phyloP scores from a whole-genome alignment of 2,329 filamentous ascomycete species.

The Calonectria fujianensis region DNA sequence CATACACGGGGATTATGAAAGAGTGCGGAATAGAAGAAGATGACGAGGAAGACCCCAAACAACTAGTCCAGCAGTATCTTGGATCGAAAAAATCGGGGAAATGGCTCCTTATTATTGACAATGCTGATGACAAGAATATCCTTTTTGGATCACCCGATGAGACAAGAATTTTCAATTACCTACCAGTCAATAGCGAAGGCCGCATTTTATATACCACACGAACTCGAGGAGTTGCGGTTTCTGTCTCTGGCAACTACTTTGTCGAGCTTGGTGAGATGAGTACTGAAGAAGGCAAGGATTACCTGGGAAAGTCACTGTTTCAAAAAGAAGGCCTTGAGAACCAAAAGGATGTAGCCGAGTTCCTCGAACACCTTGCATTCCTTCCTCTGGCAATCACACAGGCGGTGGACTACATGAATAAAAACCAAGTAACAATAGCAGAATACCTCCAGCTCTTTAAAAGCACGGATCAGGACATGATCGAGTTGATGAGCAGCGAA shows the following conservation, averaged over 20 bases:
- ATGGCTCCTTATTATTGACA: conserved; percentile 66
- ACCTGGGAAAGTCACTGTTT: no score
- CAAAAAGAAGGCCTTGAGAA: no score
- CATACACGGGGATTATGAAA: conserved; percentile 51
- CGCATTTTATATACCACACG: conserved; percentile 60
- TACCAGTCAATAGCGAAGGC: conserved; percentile 59
- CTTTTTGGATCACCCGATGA: conserved; percentile 44
- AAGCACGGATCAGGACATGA: conserved; percentile 55
- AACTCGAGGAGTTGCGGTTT: no score
- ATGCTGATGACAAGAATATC: conserved; percentile 62
- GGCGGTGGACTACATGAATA: conserved; percentile 64
- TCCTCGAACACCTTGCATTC: conserved; percentile 56
- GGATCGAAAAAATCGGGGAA: conserved; percentile 55
- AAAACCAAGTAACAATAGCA: conserved; percentile 48
- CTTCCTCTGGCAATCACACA: conserved; percentile 63
- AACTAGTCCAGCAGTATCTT: conserved; percentile 44
- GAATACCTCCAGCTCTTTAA: conserved; percentile 60
- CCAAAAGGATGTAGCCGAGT: no score
- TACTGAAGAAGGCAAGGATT: no score
- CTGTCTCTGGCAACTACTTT: no score
- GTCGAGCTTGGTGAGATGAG: no score
- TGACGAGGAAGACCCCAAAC: neutral
- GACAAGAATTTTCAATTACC: neutral
- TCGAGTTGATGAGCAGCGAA: conserved; percentile 44
- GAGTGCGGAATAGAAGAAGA: neutral